Percentiles rank a stretch among this genome's conserved stretches.
Evolutionary conservation across 2,329 filamentous ascomycete genomes (phyloP).

Genomic region (Hypoxylon sp.): DNA sequence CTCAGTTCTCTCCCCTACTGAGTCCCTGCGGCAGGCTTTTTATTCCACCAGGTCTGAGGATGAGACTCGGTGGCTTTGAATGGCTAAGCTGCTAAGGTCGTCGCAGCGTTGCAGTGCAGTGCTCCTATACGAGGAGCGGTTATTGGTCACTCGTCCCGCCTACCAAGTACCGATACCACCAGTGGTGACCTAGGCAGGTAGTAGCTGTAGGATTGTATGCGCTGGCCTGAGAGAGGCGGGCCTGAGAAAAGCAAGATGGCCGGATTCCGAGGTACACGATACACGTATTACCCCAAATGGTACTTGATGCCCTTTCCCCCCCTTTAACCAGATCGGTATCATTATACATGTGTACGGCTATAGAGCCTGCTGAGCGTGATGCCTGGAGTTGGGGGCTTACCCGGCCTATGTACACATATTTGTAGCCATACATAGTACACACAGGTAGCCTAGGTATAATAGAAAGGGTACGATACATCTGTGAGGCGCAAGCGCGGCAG

Average conservation of each 20-base stretch:
- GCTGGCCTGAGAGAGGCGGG: constrained; percentile 12
- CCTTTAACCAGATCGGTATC: background rate
- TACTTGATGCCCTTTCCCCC: background rate
- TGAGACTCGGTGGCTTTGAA: constrained; percentile 25
- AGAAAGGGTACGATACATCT: too few species aligned
- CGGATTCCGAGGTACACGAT: background rate
- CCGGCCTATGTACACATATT: background rate
- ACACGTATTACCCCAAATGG: background rate
- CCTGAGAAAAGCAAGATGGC: constrained; percentile 20
- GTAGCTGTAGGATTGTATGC: constrained; percentile 13
- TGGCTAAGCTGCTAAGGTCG: too few species aligned
- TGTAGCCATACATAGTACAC: too few species aligned
- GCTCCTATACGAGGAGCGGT: background rate
- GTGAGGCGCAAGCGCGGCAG: constrained; percentile 17
- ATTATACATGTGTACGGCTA: background rate
- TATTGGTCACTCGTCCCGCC: background rate
- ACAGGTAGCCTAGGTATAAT: too few species aligned
- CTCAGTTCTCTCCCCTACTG: background rate
- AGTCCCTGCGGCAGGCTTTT: constrained; percentile 12
- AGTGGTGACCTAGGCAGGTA: too few species aligned
- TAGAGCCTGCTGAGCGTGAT: too few species aligned
- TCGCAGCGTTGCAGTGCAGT: constrained; percentile 15
- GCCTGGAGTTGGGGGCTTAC: too few species aligned
- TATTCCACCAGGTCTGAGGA: constrained; percentile 24
- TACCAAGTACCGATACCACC: constrained; percentile 21